Evolutionary conservation across 2,329 filamentous ascomycete genomes (phyloP).

Genomic region (Xylaria sp.): DNA sequence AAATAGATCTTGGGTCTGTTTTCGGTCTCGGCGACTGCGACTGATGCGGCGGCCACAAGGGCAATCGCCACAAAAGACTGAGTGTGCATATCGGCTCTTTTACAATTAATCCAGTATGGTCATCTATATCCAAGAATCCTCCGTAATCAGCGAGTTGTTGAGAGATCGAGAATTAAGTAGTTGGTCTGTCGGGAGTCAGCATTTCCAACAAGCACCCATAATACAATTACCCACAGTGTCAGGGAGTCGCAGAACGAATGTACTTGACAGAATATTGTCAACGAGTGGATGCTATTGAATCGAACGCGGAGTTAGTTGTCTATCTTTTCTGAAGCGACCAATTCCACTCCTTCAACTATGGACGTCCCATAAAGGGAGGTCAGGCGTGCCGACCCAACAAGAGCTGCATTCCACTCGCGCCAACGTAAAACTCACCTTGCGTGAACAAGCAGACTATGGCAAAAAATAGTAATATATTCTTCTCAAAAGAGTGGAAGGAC

Average conservation of each 20-base stretch:
- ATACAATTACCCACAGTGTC: slow-evolving; percentile 50
- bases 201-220: slow-evolving; percentile 11
- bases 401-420: background rate
- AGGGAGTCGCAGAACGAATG: slow-evolving; percentile 56
- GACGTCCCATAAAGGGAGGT: background rate
- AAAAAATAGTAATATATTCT: slow-evolving; percentile 32
- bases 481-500: slow-evolving; percentile 51
- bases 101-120: slow-evolving; percentile 36
- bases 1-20: slow-evolving; percentile 57
- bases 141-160: slow-evolving; percentile 22
- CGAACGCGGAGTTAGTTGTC: slow-evolving; percentile 36
- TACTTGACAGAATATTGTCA: slow-evolving; percentile 58
- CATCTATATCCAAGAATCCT: slow-evolving; percentile 30
- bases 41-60: slow-evolving; percentile 51
- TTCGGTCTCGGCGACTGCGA: slow-evolving; percentile 49
- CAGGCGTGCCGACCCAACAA: background rate
- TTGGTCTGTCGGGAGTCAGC: slow-evolving; percentile 39
- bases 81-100: slow-evolving; percentile 45
- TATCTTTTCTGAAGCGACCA: slow-evolving; percentile 21
- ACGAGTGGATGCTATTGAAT: slow-evolving; percentile 50
- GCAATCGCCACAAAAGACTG: slow-evolving; percentile 49
- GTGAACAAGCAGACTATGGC: slow-evolving; percentile 41
- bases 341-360: background rate
- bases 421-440: slow-evolving; percentile 43
- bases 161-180: slow-evolving; percentile 36